Percentiles rank a stretch among this genome's conserved stretches.
Conservation (phyloP, 2,329 filamentous ascomycete genomes). For the Knufia petricola region DNA sequence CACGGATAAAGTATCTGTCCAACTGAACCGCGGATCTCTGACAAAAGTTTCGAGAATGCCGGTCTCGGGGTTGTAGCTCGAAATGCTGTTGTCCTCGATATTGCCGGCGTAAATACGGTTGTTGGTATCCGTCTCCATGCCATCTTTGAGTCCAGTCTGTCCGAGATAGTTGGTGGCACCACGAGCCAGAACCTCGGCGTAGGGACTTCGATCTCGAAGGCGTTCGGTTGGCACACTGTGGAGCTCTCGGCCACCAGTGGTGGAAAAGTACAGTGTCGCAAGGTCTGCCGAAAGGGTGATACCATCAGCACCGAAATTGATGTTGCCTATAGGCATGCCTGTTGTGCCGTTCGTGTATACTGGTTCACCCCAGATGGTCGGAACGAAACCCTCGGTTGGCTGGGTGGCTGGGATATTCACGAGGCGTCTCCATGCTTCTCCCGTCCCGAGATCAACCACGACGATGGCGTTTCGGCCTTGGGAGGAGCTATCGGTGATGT, state of each 20-base stretch:
- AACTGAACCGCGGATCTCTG: slow-evolving; percentile 39
- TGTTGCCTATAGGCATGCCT: slow-evolving; percentile 29
- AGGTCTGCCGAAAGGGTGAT: slow-evolving; percentile 43
- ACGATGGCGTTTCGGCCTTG: slow-evolving; percentile 44
- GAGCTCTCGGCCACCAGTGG: slow-evolving; percentile 36
- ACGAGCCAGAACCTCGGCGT: slow-evolving; percentile 37
- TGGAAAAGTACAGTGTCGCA: slow-evolving; percentile 38
- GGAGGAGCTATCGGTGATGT: slow-evolving; percentile 43
- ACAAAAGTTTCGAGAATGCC: slow-evolving; percentile 36
- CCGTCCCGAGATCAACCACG: slow-evolving; percentile 41
- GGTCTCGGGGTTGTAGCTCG: slow-evolving; percentile 38
- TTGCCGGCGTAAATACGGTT: slow-evolving; percentile 42
- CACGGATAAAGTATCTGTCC: slow-evolving; percentile 41
- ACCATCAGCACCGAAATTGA: slow-evolving; percentile 41
- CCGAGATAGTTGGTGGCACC: slow-evolving; percentile 35
- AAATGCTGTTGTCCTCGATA: slow-evolving; percentile 41
- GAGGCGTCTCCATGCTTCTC: slow-evolving; percentile 42
- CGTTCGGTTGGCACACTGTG: slow-evolving; percentile 38
- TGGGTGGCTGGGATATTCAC: slow-evolving; percentile 34
- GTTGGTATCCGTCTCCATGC: slow-evolving; percentile 44
- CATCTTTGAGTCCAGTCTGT: slow-evolving; percentile 43
- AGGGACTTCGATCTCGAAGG: slow-evolving; percentile 31
- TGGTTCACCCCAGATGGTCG: slow-evolving; percentile 41
- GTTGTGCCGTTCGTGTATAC: slow-evolving; percentile 34
- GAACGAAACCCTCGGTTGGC: slow-evolving; percentile 37